Evolutionary conservation across 352 stramenopile genomes (phyloP), one percentile per base, ranked within the genome.

Genomic region (Phytophthora pluvialis): DNA sequence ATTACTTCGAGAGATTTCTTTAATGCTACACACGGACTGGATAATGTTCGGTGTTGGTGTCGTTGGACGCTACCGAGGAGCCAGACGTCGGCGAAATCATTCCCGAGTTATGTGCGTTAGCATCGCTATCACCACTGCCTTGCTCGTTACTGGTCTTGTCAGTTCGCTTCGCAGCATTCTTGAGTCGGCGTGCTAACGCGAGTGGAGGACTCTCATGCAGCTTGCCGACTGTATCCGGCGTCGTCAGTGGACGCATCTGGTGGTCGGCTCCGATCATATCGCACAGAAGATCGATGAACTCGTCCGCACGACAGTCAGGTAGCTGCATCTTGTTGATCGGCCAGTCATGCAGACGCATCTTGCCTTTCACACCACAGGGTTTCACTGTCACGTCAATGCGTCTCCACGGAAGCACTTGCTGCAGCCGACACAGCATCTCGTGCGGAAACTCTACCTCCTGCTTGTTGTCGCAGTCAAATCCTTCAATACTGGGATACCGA

Each of bases 341-440:
- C 86, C 86, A 94, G 72, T 91, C 83, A 49, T 94, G 86, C n/a
- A 94, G 73, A 9, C 80, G 78, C 56, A 90, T 60, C 40, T 90
- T 88, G 13, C 81, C 83, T 56, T 89, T 90, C 43, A 92, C 64
- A 5, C 81, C 80, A 18, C 68, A 72, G 6, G 78, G 80, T 46
- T 90, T 72, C 42, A 94, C 81, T 15, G 80, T 78, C 15, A 92
- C 64, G 36, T 92, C 80, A 60, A 92, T 80, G 5, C 86, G 80
- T 44, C 83, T 70, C 83, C 83, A 92, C 1, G 69, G 64, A 46
- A 92, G 59, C 6, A 78, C 66, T 0, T 73, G 57, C 49, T 91
- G 81, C 46, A 88, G 64, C 38, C 49, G 70, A n/a, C 64, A 67
- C 26, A 94, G 72, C 71, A 94, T 83, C 12, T 81, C 75, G 28